A percentile compares a stretch with the other conserved stretches of the same genome.
phyloP scores from a whole-genome alignment of 2,329 filamentous ascomycete genomes.

The Botryosphaeria dothidea region DNA sequence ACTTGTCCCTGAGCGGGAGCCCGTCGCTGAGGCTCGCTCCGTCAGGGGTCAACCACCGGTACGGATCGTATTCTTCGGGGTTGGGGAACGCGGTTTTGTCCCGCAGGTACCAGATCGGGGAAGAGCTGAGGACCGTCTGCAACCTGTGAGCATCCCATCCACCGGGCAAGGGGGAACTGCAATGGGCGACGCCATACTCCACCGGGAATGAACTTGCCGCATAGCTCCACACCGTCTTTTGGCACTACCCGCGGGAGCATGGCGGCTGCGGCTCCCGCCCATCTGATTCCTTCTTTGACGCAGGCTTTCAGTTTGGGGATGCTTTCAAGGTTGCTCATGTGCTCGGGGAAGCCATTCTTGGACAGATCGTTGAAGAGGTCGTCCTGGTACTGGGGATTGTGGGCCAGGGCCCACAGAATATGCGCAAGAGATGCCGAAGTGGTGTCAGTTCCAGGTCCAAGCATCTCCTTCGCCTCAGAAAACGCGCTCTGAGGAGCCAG shows the following conservation, averaged over 20 bases:
- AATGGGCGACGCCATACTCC: not conserved
- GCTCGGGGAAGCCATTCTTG: not conserved
- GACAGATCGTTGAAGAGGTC: not conserved
- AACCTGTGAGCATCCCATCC: not conserved
- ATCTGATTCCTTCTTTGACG: not conserved
- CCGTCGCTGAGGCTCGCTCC: not conserved
- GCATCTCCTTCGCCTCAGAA: constrained; percentile 2
- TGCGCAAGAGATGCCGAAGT: not conserved
- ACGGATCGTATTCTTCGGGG: constrained; percentile 4
- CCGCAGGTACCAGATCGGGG: constrained; percentile 11
- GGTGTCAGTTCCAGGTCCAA: not conserved
- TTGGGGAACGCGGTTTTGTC: constrained; percentile 4
- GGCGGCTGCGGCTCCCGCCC: not conserved
- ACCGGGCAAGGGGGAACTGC: not conserved
- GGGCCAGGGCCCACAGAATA: constrained; percentile 1
- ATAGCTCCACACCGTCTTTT: not conserved
- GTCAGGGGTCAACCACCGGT: constrained; percentile 1
- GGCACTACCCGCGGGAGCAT: not conserved
- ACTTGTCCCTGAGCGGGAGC: not conserved
- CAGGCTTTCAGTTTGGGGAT: not conserved
- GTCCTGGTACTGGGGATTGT: not conserved
- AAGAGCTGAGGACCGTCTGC: not conserved
- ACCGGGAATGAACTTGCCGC: not conserved
- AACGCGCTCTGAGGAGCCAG: not conserved
- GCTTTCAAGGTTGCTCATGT: not conserved